Evolutionary conservation across 768 basidiomycete species (phyloP).

Genomic region (Serendipita sp.): DNA sequence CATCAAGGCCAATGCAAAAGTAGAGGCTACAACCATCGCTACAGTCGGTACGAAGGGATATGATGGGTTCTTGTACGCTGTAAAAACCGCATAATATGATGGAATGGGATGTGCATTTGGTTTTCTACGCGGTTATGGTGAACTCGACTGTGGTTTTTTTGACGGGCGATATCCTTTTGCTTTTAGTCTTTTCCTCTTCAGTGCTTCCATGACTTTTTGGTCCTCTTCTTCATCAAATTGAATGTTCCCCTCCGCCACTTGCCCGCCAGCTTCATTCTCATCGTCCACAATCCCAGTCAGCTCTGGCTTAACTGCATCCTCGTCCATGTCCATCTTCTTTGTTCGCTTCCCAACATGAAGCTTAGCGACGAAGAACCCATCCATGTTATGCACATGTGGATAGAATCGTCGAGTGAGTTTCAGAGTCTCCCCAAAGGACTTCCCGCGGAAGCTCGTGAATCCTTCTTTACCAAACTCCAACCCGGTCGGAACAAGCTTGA

Average conservation of each 20-base stretch:
- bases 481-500: constrained; percentile 81
- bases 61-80: constrained; percentile 36
- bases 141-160: too few species aligned
- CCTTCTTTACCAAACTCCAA: constrained; percentile 88
- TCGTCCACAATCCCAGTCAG: constrained; percentile 16
- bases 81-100: constrained; percentile 11
- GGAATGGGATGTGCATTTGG: not conserved
- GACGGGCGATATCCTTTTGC: constrained; percentile 32
- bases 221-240: constrained; percentile 68
- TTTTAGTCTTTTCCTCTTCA: constrained; percentile 61
- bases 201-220: constrained; percentile 61
- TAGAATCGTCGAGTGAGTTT: constrained; percentile 78
- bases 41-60: constrained; percentile 38
- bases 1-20: constrained; percentile 33
- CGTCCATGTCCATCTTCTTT: constrained; percentile 24
- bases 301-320: constrained; percentile 19
- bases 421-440: constrained; percentile 62
- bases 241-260: constrained; percentile 21
- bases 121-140: too few species aligned
- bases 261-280: constrained; percentile 20
- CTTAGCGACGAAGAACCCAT: constrained; percentile 97
- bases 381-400: constrained; percentile 98
- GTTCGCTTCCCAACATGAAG: constrained; percentile 79
- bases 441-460: constrained; percentile 79
- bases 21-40: constrained; percentile 34